Base-by-base conservation (phyloP, 169 alveolate species). In the Plasmodium knowlesi region DNA sequence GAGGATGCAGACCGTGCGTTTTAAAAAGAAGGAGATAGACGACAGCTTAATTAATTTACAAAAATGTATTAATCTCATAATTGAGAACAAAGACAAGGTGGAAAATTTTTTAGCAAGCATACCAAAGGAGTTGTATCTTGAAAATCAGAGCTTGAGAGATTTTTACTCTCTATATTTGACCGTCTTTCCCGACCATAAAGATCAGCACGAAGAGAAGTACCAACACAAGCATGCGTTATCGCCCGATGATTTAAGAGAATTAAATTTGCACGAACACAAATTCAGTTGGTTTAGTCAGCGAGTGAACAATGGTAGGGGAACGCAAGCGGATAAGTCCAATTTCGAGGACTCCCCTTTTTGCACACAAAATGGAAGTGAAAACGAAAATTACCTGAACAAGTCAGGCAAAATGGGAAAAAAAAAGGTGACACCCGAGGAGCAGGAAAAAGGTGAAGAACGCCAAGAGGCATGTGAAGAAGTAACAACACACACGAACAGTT, bases 1-100 rank as follows among this genome's bases (percentile, higher is more conserved):
- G 57, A 92, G 96, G 91, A 94, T 96, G 96, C 98, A 96, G 73
- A 90, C 96, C 14, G 92, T 91, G 28, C 95, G 98, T 22, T 90
- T 95, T 74, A 85, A 95, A 72, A 85, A 78, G 79, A 90, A 90
- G 83, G 84, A 90, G 28, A 90, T 25, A 43, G 92, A 90, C 74
- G 84, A 81, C 30, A 81, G 95, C 73, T 90, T 90, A 72, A 32
- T 90, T 28, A 81, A 90, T 37, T 71, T 90, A 37, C 95, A 90
- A 70, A 82, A 90, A 37, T 80, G 92, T 22, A 90, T 90, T 30
- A 90, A 90, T 41, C 34, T 90, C 61, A 90, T 90, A 70, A 76
- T 90, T 90, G 95, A 90, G 83, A 90, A 90, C 82, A 90, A 90
- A 28, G 81, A 70, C 19, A 25, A 67, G 22, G 57, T 90, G 41